Conservation (phyloP, 2,329 filamentous ascomycete genomes). For the Pleomassaria siparia region DNA sequence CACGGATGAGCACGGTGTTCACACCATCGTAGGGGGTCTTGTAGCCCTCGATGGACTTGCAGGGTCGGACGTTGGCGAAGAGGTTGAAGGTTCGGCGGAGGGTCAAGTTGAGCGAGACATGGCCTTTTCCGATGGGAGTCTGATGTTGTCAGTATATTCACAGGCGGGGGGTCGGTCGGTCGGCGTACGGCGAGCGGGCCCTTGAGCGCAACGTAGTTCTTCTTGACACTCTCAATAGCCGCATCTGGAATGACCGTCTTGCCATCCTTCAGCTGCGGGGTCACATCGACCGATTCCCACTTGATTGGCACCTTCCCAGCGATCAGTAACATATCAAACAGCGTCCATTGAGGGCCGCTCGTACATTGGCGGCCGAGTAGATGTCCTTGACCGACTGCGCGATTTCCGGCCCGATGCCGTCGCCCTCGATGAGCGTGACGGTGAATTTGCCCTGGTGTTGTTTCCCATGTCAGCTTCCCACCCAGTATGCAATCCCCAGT, state of each 20-base stretch:
- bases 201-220: conserved; percentile 97
- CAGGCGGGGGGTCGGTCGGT: conserved; percentile 1
- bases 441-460: conserved; percentile 79
- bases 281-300: conserved; percentile 97
- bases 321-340: conserved; percentile 3
- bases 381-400: conserved; percentile 98
- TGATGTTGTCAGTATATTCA: conserved; percentile 43
- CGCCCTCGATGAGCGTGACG: conserved; percentile 96
- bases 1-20: conserved; percentile 95
- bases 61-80: conserved; percentile 98
- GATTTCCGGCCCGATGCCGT: conserved; percentile 98
- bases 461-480: conserved; percentile 8
- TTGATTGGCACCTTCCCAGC: conserved; percentile 74
- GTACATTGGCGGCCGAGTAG: conserved; percentile 89
- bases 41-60: conserved; percentile 94
- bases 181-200: conserved; percentile 81
- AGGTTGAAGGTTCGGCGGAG: conserved; percentile 99
- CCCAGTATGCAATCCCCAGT: not conserved
- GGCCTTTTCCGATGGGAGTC: conserved; percentile 97
- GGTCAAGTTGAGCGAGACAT: conserved; percentile 98
- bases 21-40: conserved; percentile 98
- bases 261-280: conserved; percentile 88
- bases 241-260: conserved; percentile 92
- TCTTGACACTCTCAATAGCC: conserved; percentile 89
- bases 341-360: conserved; percentile 29